phyloP scores from a whole-genome alignment of 108 stramenopile species.

The Poteriospumella lacustris region DNA sequence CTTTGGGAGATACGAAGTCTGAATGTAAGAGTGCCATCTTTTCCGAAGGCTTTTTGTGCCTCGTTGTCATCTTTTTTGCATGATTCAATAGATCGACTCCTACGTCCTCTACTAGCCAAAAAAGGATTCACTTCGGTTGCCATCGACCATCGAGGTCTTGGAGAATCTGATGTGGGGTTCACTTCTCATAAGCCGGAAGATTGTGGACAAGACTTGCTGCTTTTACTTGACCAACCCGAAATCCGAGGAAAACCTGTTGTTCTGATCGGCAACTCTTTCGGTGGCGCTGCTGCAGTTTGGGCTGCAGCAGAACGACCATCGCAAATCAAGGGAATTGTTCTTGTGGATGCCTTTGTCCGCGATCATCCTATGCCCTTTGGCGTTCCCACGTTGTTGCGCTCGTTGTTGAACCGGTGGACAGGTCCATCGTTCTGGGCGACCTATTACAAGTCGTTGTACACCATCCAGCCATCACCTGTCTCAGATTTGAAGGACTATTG shows the following conservation, averaged over 20 bases:
- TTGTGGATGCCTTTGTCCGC: background rate
- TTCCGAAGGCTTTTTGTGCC: background rate
- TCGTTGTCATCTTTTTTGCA: background rate
- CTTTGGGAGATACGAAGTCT: background rate
- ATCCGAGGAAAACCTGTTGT: background rate
- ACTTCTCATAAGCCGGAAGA: background rate
- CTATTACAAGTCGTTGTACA: background rate
- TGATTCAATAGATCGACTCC: background rate
- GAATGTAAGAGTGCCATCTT: background rate
- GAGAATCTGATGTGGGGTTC: background rate
- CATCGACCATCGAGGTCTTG: background rate
- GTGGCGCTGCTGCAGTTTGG: background rate
- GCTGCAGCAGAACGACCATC: background rate
- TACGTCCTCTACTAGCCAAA: background rate
- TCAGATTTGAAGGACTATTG: background rate
- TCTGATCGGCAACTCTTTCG: background rate
- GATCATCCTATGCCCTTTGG: background rate
- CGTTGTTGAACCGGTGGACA: background rate
- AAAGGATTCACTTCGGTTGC: background rate
- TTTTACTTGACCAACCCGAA: background rate
- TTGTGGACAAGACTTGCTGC: background rate
- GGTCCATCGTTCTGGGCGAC: background rate
- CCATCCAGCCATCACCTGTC: background rate
- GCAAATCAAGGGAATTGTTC: background rate
- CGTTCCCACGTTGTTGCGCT: background rate